Base-by-base conservation (phyloP, 495 filamentous ascomycete genomes). In the Talaromyces wortmannii region DNA sequence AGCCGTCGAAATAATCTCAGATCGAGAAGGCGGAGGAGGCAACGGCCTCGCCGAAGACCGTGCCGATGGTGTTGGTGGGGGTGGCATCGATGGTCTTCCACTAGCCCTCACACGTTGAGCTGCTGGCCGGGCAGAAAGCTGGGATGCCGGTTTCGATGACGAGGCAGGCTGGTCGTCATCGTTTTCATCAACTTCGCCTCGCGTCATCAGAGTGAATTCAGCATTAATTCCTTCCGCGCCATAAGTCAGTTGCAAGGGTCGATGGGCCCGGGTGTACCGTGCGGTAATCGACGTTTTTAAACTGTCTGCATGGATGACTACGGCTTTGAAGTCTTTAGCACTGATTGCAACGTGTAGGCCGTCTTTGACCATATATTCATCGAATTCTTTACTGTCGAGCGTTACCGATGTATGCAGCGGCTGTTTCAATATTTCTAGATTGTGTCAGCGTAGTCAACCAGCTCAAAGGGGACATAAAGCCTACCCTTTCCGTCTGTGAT, bases 171-270 rank as follows among this genome's bases (percentile, higher is more conserved):
- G 70, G 32, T 70, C 72, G 31, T 75, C 73, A 58, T 81, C 80
- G 54, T 94, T 88, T n/a, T 72, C 73, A 31, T 76, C 73, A 57
- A 80, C 80, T 55, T 95, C 89, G n/a, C 91, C 90, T 31, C 88
- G 83, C 8, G 94, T 98, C 92, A 96, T 97, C 45, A 98, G 69
- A 13, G 92, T 92, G 63, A 95, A 97, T 53, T 96, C 89, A 56
- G 87, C 88, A 47, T 80, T 70, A 52, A 97, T 75, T 13, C 91
- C 94, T 31, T 78, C 70, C 32, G 55, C 49, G 7, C 76, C 75
- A 65, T 97, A 97, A 31, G 76, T 82, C 8, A 97, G 71, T 64
- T 95, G 92, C 66, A 98, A 79, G 3, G 94, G 94, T 30, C 83
- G 83, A 40, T 83, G 85, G 2, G 95, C 90, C 17, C 80, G 77